A percentile compares a stretch with the other conserved stretches of the same genome.
phyloP scores from a whole-genome alignment of 169 alveolate genomes.

The Plasmodium gaboni region DNA sequence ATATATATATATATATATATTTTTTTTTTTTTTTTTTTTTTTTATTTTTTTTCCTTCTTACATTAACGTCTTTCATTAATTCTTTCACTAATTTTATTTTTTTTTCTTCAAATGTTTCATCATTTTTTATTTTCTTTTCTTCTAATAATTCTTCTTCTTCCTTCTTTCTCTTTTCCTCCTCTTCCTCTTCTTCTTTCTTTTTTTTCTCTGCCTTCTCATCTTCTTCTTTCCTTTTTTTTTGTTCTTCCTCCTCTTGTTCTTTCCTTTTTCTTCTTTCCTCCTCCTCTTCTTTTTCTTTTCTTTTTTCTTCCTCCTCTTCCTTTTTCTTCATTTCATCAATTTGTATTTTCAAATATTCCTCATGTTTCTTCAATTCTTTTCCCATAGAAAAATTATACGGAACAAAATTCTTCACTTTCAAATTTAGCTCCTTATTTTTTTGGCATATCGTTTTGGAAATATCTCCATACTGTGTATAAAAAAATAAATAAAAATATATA shows the following conservation, averaged over 20 bases:
- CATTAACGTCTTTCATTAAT: conserved; percentile 14
- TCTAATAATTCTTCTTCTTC: not conserved
- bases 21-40: not conserved
- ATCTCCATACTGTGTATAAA: conserved; percentile 15
- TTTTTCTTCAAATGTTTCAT: not conserved
- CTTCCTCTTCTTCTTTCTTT: not conserved
- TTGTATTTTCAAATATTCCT: conserved; percentile 26
- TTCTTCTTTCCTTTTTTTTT: not conserved
- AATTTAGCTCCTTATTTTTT: conserved; percentile 28
- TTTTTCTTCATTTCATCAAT: conserved; percentile 23
- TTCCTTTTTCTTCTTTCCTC: not conserved
- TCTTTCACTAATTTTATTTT: conserved; percentile 23
- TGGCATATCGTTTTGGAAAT: conserved; percentile 10
- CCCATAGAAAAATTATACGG: not conserved
- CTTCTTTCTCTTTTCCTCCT: too few species aligned
- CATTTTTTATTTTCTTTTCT: not conserved
- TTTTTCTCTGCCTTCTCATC: not conserved
- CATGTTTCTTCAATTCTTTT: conserved; percentile 26
- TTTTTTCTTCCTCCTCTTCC: not conserved
- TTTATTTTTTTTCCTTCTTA: conserved; percentile 3
- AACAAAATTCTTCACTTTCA: conserved; percentile 11
- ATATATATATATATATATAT: not conserved
- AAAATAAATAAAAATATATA: conserved; percentile 1
- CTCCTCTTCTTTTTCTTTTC: not conserved
- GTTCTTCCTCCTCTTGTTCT: not conserved